Percentiles rank a stretch among this genome's conserved stretches.
Conservation (phyloP, 306 rosid genomes). For the Medicago ruthenica region DNA sequence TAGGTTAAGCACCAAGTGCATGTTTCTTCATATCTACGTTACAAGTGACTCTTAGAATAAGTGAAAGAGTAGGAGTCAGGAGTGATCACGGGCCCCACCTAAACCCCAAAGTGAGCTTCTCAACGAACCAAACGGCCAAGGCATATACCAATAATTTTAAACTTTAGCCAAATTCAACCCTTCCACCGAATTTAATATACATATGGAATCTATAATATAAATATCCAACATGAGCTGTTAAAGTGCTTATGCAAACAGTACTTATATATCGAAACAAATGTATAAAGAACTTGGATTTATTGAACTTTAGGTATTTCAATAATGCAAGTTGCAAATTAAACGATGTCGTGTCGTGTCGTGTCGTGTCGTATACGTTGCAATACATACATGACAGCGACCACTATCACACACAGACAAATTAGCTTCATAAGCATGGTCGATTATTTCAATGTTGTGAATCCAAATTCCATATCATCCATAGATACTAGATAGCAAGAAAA, state of each 20-base stretch:
- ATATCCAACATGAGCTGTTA: slow-evolving; percentile 17
- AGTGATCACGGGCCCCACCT: background rate
- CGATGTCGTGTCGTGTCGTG: slow-evolving; percentile 22
- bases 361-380: slow-evolving; percentile 36
- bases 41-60: slow-evolving; percentile 32
- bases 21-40: background rate
- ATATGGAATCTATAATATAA: background rate
- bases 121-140: slow-evolving; percentile 34
- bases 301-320: background rate
- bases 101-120: slow-evolving; percentile 21
- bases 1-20: background rate
- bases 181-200: background rate
- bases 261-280: background rate
- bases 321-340: slow-evolving; percentile 6
- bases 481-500: slow-evolving; percentile 9
- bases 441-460: slow-evolving; percentile 30
- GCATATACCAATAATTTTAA: slow-evolving; percentile 6
- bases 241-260: slow-evolving; percentile 13
- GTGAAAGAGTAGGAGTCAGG: slow-evolving; percentile 32
- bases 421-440: slow-evolving; percentile 26
- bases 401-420: background rate
- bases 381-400: slow-evolving; percentile 1
- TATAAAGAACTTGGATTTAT: background rate
- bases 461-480: background rate
- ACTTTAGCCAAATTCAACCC: background rate